Evolutionary conservation across 306 rosid genomes (phyloP), one percentile per base, ranked within the genome.

Genomic region (Astragalus glycyphyllos): DNA sequence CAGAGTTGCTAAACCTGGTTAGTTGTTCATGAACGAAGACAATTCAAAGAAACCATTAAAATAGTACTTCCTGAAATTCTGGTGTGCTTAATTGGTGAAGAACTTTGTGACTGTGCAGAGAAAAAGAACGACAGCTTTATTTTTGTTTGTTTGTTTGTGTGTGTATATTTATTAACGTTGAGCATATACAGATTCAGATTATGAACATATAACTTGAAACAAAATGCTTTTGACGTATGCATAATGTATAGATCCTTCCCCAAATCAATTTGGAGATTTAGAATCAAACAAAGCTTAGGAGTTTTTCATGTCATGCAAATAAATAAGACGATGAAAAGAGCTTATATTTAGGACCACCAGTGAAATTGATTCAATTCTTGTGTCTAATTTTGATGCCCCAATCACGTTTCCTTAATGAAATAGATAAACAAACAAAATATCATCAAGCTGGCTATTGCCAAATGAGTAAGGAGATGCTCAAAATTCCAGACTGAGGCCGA

Each of bases 321-420:
- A 2, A 15, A 51, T 46, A 15, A 29, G 4, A 42, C 32, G 20
- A 26, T 11, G 17, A 8, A 4, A 49, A 8, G 7, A 48, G 37
- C 69, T 49, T 47, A 47, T 26, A 47, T 29, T 4, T 47, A 14
- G 31, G 45, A 51, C 13, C 41, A 41, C 29, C 34, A 50, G 50
- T 7, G 63, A 62, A 23, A 59, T 34, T 16, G 11, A 23, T 35
- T 34, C 16, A 16, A 35, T 60, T 60, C 5, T 11, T 59, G 4
- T 45, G n/a, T 71, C 17, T 35, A 71, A 15, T 59, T 72, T 59
- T 37, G 41, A 60, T 72, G 77, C 49, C 54, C 42, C 69, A 67
- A 34, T 44, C 20, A 48, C 32, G 17, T 48, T 60, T 72, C 32
- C 26, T 48, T 34, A 2, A 57, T 41, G 11, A 31, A 9, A 8